phyloP scores from a whole-genome alignment of 805 yeast species.

The Wickerhamomyces queroliae region DNA sequence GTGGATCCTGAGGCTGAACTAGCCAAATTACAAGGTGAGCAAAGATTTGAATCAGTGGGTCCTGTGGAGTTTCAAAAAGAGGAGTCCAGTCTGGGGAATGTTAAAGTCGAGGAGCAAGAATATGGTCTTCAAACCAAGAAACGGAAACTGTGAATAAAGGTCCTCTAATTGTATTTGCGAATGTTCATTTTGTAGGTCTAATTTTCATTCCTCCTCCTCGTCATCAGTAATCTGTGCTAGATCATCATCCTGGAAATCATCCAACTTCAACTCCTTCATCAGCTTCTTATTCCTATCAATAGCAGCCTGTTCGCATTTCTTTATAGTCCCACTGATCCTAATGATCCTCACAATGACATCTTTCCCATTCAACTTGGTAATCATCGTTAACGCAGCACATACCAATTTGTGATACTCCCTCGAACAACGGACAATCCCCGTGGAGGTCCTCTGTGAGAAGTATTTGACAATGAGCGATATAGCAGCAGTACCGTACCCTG shows the following conservation, averaged over 20 bases:
- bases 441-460: slow-evolving; percentile 73
- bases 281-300: slow-evolving; percentile 39
- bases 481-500: slow-evolving; percentile 62
- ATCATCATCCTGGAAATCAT: slow-evolving; percentile 11
- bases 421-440: slow-evolving; percentile 78
- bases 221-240: slow-evolving; percentile 14
- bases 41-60: slow-evolving; percentile 23
- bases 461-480: slow-evolving; percentile 64
- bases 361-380: slow-evolving; percentile 42
- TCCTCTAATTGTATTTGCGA: too few species aligned
- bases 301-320: slow-evolving; percentile 71
- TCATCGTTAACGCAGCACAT: slow-evolving; percentile 60
- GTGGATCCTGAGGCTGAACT: slow-evolving; percentile 15
- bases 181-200: too few species aligned
- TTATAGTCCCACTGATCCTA: slow-evolving; percentile 82
- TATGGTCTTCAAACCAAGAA: slow-evolving; percentile 19
- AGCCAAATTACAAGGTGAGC: slow-evolving; percentile 11
- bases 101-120: slow-evolving; percentile 10
- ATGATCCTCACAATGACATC: slow-evolving; percentile 49
- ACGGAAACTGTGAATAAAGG: slow-evolving; percentile 8
- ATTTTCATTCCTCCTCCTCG: slow-evolving; percentile 4
- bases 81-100: slow-evolving; percentile 4
- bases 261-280: slow-evolving; percentile 12
- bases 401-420: slow-evolving; percentile 57
- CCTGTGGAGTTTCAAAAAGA: slow-evolving; percentile 44